phyloP scores from a whole-genome alignment of 1,284 basidiomycete genomes.

The Heliocybe sulcata region DNA sequence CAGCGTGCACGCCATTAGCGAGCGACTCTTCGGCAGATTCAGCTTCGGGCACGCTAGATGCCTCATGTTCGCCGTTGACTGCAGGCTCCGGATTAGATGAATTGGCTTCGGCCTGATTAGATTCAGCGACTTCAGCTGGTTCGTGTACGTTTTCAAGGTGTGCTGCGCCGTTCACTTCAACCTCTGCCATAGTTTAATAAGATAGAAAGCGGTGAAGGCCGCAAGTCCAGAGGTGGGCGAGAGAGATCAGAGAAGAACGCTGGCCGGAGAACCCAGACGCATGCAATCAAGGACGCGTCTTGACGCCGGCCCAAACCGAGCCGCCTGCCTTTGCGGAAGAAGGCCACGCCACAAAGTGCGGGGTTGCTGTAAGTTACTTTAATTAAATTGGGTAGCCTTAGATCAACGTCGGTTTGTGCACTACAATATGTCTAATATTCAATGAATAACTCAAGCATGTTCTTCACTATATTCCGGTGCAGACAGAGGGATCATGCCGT shows the following conservation, averaged over 20 bases:
- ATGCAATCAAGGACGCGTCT: background rate
- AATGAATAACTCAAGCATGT: too few species aligned
- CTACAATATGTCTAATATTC: too few species aligned
- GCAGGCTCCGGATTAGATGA: constrained; percentile 11
- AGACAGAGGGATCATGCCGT: too few species aligned
- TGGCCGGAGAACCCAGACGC: background rate
- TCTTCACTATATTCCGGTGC: too few species aligned
- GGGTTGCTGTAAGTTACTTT: background rate
- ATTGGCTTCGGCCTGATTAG: constrained; percentile 4
- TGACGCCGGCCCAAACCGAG: constrained; percentile 1
- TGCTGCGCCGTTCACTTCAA: constrained; percentile 25
- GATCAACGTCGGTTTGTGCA: too few species aligned
- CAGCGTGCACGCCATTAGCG: constrained; percentile 10
- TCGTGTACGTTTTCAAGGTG: constrained; percentile 15
- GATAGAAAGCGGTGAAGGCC: background rate
- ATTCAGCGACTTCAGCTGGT: constrained; percentile 15
- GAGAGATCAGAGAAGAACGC: background rate
- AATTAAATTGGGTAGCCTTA: too few species aligned
- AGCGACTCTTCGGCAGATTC: constrained; percentile 9
- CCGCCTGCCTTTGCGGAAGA: background rate
- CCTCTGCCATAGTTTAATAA: constrained; percentile 32
- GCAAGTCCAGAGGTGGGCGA: background rate
- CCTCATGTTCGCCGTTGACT: constrained; percentile 44
- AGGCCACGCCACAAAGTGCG: background rate
- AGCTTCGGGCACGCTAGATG: constrained; percentile 28